Evolutionary conservation across 2,329 filamentous ascomycete species (phyloP), one percentile per base, ranked within the genome.

Genomic region (Orbilia blumenaviensis): DNA sequence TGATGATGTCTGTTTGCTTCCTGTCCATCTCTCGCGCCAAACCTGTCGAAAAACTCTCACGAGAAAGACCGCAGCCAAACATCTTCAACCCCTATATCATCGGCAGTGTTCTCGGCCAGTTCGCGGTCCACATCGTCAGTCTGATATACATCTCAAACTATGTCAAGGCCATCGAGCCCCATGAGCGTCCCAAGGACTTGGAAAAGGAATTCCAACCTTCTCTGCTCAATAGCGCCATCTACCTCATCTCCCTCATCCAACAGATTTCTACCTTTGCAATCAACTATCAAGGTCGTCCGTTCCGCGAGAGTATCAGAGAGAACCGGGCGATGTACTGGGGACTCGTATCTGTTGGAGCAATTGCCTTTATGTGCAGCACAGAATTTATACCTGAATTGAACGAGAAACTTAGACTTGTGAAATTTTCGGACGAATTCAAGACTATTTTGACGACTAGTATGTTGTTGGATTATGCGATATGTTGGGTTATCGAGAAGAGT

Each of bases 1-100:
- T 99, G 92, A 90, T 99, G 83, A 98, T 99, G 95, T 97, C 94
- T 81, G 95, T 99, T 60, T 99, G 95, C 85, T 99, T 99, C 88
- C 85, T 99, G 81, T 97, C 94, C 77, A 97, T 99, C 81, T 98
- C 95, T n/a, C 91, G 95, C 75, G 95, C 95, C 41, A 95, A 93
- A 86, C 92, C 95, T 29, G 95, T 99, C 62, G 95, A 99, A 84
- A 91, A 92, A 36, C 86, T 99, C 23, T 97, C 94, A 78, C 97
- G 97, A 85, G 95, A 99, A 84, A 91, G 95, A 41, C 95, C 95
- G 0, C 95, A 99, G 84, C 94, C 94, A 66, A 97, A 98, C 84
- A 99, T 99, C 82, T 98, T 98, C 87, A 99, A 99, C 85, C 88
- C 93, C 62, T 99, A 99, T 86, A 98, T 99, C 83, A 97, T 99